phyloP scores from a whole-genome alignment of 257 asterid species.

The Oldenlandia corymbosa region DNA sequence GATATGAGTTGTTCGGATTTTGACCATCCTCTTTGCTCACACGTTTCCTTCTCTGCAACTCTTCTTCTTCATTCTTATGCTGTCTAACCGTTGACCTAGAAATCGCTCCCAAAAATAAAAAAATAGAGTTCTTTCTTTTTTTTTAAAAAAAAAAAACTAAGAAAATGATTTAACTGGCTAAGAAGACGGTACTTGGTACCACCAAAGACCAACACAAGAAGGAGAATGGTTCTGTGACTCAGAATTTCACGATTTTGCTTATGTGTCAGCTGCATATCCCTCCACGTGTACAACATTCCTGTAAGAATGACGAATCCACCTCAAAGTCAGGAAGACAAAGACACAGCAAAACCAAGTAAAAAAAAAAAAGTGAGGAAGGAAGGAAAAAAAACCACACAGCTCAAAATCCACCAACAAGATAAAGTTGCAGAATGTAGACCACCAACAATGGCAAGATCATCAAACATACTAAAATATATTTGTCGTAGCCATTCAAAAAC shows the following conservation, averaged over 20 bases:
- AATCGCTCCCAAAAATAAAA: too few species aligned
- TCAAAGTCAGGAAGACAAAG: slow-evolving; percentile 1
- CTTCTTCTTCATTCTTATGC: neutral
- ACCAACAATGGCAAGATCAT: neutral
- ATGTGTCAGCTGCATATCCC: neutral
- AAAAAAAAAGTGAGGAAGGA: too few species aligned
- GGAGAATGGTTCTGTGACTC: neutral
- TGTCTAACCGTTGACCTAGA: neutral
- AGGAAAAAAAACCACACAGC: neutral
- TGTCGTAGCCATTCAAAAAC: neutral
- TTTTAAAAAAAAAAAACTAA: too few species aligned
- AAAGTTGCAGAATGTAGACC: neutral
- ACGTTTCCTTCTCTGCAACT: neutral
- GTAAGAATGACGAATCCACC: slow-evolving; percentile 1
- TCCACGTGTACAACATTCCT: slow-evolving; percentile 16
- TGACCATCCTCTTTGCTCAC: neutral
- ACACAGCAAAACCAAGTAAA: neutral
- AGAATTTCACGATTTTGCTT: slow-evolving; percentile 2
- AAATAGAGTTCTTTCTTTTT: too few species aligned
- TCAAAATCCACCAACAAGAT: slow-evolving; percentile 1
- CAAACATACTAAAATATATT: neutral
- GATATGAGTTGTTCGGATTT: slow-evolving; percentile 2
- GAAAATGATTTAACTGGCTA: too few species aligned
- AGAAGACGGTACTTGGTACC: too few species aligned
- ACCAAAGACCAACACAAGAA: too few species aligned